Evolutionary conservation across 2,329 filamentous ascomycete species (phyloP).

Genomic region (Colletotrichum sp.): DNA sequence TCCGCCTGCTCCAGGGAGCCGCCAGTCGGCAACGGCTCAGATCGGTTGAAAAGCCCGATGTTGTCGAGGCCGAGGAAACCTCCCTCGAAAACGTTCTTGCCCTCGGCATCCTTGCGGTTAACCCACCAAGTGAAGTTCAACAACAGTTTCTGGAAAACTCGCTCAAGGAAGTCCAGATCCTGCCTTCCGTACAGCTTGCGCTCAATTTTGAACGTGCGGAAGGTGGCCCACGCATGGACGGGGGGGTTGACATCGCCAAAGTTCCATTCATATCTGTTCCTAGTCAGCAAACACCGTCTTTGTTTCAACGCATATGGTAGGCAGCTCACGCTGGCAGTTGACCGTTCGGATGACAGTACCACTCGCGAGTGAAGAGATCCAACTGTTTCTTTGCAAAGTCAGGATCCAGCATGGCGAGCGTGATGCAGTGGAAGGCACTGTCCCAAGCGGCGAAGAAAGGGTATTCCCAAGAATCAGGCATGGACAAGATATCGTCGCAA

Average conservation of each 20-base stretch:
- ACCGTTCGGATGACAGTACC: constrained; percentile 98
- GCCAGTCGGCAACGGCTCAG: constrained; percentile 90
- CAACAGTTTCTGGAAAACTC: constrained; percentile 94
- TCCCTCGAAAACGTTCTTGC: constrained; percentile 97
- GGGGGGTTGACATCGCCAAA: constrained; percentile 97
- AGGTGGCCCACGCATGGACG: constrained; percentile 95
- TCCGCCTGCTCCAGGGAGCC: constrained; percentile 95
- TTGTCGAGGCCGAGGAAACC: constrained; percentile 96
- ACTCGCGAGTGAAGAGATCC: constrained; percentile 93
- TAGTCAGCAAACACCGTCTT: constrained; percentile 22
- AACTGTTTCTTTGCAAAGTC: constrained; percentile 99
- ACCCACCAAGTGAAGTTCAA: constrained; percentile 99
- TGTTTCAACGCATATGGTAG: neutral
- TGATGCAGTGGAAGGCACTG: constrained; percentile 95
- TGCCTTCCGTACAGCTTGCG: constrained; percentile 95
- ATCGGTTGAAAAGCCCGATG: constrained; percentile 96
- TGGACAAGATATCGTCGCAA: constrained; percentile 92
- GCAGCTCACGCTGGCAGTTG: constrained; percentile 80
- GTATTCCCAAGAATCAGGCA: constrained; percentile 99
- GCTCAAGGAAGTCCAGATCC: constrained; percentile 93
- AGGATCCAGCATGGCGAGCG: constrained; percentile 94
- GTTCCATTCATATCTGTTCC: constrained; percentile 82
- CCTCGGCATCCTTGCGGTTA: constrained; percentile 91
- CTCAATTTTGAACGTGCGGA: constrained; percentile 97
- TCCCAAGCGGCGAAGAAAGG: constrained; percentile 99